A percentile compares a stretch with the other conserved stretches of the same genome.
These are phyloP conservation scores for Cylindrotheca fusiformis DNA, from an alignment of 108 stramenopile genomes.

Conservation along the genomic window DNA sequence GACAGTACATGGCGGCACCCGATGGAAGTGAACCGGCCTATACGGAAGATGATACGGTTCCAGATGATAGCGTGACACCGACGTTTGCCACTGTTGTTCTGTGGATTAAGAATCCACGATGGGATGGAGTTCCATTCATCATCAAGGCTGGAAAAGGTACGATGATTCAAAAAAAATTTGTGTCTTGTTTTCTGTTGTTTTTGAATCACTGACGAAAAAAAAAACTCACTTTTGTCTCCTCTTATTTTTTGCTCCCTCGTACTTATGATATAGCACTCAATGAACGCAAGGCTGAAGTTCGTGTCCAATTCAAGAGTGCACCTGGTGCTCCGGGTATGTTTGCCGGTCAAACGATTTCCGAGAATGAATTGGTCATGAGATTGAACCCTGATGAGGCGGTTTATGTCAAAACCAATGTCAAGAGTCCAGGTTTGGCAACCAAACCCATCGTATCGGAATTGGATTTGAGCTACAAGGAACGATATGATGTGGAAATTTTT, in stretches of 20 bases:
- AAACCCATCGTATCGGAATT: conserved; percentile 89
- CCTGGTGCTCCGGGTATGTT: conserved; percentile 68
- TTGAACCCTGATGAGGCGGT: conserved; percentile 90
- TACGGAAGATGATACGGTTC: conserved; percentile 85
- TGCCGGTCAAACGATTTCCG: conserved; percentile 53
- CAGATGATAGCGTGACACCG: conserved; percentile 85
- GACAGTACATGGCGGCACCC: conserved; percentile 80
- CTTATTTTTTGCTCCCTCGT: neutral
- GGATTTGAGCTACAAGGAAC: conserved; percentile 87
- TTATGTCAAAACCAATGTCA: conserved; percentile 97
- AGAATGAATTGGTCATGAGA: conserved; percentile 94
- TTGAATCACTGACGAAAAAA: too few relatives aligned
- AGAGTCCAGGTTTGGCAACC: conserved; percentile 85
- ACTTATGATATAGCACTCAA: too few relatives aligned
- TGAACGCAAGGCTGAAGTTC: conserved; percentile 94
- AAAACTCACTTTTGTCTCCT: neutral
- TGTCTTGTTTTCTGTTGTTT: too few relatives aligned
- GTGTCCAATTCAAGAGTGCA: conserved; percentile 92
- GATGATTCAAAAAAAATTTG: too few relatives aligned
- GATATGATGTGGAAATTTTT: conserved; percentile 57
- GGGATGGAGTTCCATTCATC: conserved; percentile 97
- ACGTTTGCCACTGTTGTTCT: conserved; percentile 89
- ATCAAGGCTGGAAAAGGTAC: conserved; percentile 97
- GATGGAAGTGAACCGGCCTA: conserved; percentile 39
- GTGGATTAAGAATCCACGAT: conserved; percentile 91